Evolutionary conservation across 495 filamentous ascomycete genomes (phyloP).

Genomic region (Chlorociboria aeruginascens): DNA sequence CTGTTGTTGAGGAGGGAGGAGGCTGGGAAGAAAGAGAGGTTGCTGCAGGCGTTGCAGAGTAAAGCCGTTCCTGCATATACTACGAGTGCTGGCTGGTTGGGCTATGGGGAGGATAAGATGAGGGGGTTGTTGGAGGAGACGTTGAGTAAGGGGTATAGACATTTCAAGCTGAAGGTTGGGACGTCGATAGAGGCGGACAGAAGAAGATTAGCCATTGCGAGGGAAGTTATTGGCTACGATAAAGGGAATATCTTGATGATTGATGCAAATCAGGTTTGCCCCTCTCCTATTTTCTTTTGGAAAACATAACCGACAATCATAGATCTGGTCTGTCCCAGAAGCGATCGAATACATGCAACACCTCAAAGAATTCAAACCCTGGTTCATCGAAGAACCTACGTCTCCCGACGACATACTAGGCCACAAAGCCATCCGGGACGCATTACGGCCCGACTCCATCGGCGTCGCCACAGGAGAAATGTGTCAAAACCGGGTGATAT

Average conservation of each 20-base stretch:
- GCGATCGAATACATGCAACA: conserved; percentile 80
- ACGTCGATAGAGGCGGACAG: conserved; percentile 57
- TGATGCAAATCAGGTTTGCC: conserved; percentile 73
- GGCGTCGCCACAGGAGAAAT: conserved; percentile 92
- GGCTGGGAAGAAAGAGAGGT: conserved; percentile 49
- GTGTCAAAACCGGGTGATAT: conserved; percentile 90
- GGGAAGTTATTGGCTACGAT: conserved; percentile 78
- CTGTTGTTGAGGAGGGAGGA: conserved; percentile 51
- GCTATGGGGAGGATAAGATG: conserved; percentile 84
- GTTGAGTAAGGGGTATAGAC: conserved; percentile 59
- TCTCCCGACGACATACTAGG: conserved; percentile 31
- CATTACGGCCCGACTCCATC: conserved; percentile 60
- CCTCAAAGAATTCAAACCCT: conserved; percentile 76
- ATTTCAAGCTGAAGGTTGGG: conserved; percentile 93
- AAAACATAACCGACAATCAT: background rate
- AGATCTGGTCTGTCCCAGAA: conserved; percentile 84
- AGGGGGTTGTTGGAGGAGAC: conserved; percentile 58
- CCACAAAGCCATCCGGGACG: conserved; percentile 58
- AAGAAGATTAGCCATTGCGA: conserved; percentile 56
- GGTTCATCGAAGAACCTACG: conserved; percentile 80
- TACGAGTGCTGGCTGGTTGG: conserved; percentile 85
- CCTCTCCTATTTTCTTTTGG: background rate
- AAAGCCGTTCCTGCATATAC: conserved; percentile 83
- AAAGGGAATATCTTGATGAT: conserved; percentile 84
- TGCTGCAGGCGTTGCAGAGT: conserved; percentile 56